phyloP scores from a whole-genome alignment of 352 stramenopile genomes.

The Phytopythium litorale region DNA sequence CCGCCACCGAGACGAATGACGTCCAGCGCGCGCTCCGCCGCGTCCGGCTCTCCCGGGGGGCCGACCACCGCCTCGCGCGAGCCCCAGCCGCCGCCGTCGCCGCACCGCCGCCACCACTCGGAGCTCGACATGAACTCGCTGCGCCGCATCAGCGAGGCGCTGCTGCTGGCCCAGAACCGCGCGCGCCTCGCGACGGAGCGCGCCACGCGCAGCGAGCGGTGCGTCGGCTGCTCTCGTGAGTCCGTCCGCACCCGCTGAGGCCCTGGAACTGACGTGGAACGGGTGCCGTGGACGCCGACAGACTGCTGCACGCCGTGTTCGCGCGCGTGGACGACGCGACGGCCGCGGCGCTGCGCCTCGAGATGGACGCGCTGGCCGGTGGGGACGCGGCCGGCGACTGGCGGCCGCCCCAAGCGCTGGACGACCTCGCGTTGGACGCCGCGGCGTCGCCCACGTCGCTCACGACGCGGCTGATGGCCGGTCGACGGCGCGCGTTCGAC shows the following conservation, averaged over 20 bases:
- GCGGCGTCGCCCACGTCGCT: slow-evolving; percentile 12
- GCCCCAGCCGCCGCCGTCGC: slow-evolving; percentile 6
- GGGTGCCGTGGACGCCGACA: neutral
- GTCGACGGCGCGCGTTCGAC: slow-evolving; percentile 1
- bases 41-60: neutral
- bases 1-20: neutral
- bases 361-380: slow-evolving; percentile 9
- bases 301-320: slow-evolving; percentile 24
- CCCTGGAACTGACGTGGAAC: too few species aligned
- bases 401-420: slow-evolving; percentile 1
- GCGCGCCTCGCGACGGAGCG: slow-evolving; percentile 52
- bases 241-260: too few species aligned
- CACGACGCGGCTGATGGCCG: slow-evolving; percentile 4
- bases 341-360: slow-evolving; percentile 13
- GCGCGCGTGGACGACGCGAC: slow-evolving; percentile 17
- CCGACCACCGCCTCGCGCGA: slow-evolving; percentile 2
- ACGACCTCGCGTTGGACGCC: slow-evolving; percentile 5
- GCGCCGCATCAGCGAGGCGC: slow-evolving; percentile 60
- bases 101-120: slow-evolving; percentile 34
- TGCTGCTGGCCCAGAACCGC: slow-evolving; percentile 70
- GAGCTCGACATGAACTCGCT: slow-evolving; percentile 56
- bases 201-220: slow-evolving; percentile 65
- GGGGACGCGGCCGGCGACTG: slow-evolving; percentile 8
- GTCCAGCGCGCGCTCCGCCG: neutral
- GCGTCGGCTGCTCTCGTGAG: slow-evolving; percentile 4